Conservation (phyloP, 192 early-diverging fungal genomes). For the Lunasporangiospora selenospora region DNA sequence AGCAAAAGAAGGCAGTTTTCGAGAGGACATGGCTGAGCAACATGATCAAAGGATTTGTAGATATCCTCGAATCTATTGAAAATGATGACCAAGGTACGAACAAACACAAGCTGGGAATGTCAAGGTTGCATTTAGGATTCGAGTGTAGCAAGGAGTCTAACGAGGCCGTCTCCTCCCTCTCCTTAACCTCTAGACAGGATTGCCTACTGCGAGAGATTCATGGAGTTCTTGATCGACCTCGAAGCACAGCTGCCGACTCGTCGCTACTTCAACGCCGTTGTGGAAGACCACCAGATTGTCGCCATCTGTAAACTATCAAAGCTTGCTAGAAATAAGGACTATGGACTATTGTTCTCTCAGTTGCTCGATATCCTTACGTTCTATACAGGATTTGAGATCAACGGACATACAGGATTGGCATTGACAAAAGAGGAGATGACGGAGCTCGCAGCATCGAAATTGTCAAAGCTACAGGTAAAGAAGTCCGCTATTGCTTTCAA, state of each 20-base stretch:
- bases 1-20: slow-evolving; percentile 60
- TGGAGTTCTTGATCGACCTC: slow-evolving; percentile 90
- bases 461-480: slow-evolving; percentile 72
- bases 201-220: slow-evolving; percentile 69
- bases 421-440: slow-evolving; percentile 71
- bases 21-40: slow-evolving; percentile 71
- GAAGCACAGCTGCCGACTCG: slow-evolving; percentile 91
- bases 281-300: slow-evolving; percentile 83
- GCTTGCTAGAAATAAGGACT: slow-evolving; percentile 43
- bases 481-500: neutral
- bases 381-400: slow-evolving; percentile 83
- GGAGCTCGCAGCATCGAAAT: slow-evolving; percentile 61
- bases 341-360: slow-evolving; percentile 61
- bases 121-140: neutral
- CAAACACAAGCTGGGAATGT: neutral
- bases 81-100: slow-evolving; percentile 51
- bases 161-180: neutral
- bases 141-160: neutral
- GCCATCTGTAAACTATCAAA: slow-evolving; percentile 57
- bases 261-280: slow-evolving; percentile 80
- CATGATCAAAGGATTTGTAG: slow-evolving; percentile 71
- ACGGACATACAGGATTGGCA: slow-evolving; percentile 79
- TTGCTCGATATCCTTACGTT: slow-evolving; percentile 72
- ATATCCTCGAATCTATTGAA: slow-evolving; percentile 61
- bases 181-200: slow-evolving; percentile 51